Conservation (phyloP, 192 early-diverging fungal genomes). For the Coemansia sp. region DNA sequence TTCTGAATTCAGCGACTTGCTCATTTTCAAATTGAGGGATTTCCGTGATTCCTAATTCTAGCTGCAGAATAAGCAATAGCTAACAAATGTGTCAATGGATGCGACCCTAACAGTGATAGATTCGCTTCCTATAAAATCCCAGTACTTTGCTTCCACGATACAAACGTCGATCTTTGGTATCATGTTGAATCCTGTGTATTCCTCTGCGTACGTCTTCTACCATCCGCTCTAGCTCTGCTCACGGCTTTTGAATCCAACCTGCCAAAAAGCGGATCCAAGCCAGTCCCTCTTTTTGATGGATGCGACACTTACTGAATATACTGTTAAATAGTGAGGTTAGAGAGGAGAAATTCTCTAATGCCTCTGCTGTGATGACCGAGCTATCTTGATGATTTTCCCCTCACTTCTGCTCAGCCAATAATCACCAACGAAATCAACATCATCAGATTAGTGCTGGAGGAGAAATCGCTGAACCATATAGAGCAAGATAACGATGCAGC, state of each 20-base stretch:
- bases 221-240: neutral
- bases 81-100: neutral
- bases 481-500: no score
- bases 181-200: neutral
- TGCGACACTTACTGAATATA: conserved; percentile 44
- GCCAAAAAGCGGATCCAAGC: neutral
- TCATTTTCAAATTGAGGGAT: neutral
- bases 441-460: no score
- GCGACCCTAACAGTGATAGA: neutral
- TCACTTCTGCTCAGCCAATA: no score
- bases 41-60: neutral
- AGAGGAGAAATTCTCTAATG: conserved; percentile 15
- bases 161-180: neutral
- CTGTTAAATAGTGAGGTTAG: conserved; percentile 13
- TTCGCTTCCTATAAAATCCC: neutral
- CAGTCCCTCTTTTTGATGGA: neutral
- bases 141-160: neutral
- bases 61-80: neutral
- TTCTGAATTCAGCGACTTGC: neutral
- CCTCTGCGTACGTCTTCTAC: no score
- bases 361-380: neutral
- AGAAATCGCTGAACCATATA: no score
- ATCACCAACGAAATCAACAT: no score
- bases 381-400: no score
- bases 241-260: neutral